Conservation (phyloP, 495 filamentous ascomycete species). For the Daldinia concentrica region DNA sequence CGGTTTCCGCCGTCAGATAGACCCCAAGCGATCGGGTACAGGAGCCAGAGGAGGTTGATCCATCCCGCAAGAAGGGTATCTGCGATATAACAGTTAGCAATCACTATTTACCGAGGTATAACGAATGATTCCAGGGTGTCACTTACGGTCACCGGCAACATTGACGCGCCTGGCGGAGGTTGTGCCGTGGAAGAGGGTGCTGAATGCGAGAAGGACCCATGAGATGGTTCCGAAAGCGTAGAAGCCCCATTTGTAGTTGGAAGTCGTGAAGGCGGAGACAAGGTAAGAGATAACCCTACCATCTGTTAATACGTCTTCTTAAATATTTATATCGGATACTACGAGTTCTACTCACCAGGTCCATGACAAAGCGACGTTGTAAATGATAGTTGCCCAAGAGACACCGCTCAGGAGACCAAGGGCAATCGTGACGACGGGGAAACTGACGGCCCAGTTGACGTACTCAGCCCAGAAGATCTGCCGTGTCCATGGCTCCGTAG, state of each 20-base stretch:
- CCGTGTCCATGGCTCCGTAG: slow-evolving; percentile 42
- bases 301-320: background rate
- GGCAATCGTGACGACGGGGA: slow-evolving; percentile 52
- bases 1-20: slow-evolving; percentile 59
- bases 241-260: slow-evolving; percentile 64
- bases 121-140: background rate
- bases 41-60: slow-evolving; percentile 58
- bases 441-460: slow-evolving; percentile 59
- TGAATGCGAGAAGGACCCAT: slow-evolving; percentile 48
- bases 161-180: slow-evolving; percentile 50
- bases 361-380: slow-evolving; percentile 55
- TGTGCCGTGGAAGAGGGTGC: slow-evolving; percentile 44
- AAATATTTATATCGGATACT: background rate
- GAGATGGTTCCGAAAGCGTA: slow-evolving; percentile 56
- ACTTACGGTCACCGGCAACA: slow-evolving; percentile 48
- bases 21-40: slow-evolving; percentile 60
- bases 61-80: slow-evolving; percentile 54
- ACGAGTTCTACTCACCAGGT: slow-evolving; percentile 47
- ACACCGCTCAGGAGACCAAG: slow-evolving; percentile 57
- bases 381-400: slow-evolving; percentile 58
- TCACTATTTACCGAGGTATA: background rate
- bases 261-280: slow-evolving; percentile 53
- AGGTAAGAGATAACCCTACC: slow-evolving; percentile 54
- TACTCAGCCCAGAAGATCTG: slow-evolving; percentile 64
- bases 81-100: slow-evolving; percentile 12